Evolutionary conservation across 768 basidiomycete species (phyloP).

Genomic region (Tulasnella sp.): DNA sequence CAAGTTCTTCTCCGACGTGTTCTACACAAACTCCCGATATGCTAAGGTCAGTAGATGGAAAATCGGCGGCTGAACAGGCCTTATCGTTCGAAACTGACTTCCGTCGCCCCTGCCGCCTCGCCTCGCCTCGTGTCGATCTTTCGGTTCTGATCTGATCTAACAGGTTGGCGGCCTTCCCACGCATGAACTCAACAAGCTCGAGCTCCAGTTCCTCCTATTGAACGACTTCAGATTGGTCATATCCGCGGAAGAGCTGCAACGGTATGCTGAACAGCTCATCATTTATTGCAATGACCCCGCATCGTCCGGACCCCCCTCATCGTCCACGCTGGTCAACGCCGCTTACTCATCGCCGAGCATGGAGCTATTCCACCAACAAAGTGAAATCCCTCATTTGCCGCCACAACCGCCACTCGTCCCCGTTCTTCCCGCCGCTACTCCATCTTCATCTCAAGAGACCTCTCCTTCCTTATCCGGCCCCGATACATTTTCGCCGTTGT

Average conservation of each 20-base stretch:
- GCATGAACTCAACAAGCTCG: constrained; percentile 87
- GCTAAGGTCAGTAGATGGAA: constrained; percentile 85
- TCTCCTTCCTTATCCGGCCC: neutral
- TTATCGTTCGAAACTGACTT: neutral
- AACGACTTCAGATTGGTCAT: constrained; percentile 93
- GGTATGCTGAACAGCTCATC: constrained; percentile 84
- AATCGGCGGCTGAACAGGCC: neutral
- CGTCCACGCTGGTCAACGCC: neutral
- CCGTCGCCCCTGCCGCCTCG: neutral
- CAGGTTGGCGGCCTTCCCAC: constrained; percentile 94
- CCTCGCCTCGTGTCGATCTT: neutral
- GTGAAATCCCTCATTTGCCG: neutral
- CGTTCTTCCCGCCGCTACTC: neutral
- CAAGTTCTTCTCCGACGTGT: constrained; percentile 98
- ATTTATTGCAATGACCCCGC: constrained; percentile 30
- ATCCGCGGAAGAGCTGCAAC: constrained; percentile 82
- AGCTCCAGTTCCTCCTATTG: constrained; percentile 90
- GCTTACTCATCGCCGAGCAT: neutral
- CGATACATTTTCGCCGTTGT: neutral
- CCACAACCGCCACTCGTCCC: neutral
- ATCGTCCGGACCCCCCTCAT: neutral
- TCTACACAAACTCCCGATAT: constrained; percentile 97
- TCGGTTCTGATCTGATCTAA: no score
- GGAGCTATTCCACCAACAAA: constrained; percentile 1
- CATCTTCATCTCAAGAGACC: neutral